Conservation (phyloP, 805 yeast species). For the Candida anglica region DNA sequence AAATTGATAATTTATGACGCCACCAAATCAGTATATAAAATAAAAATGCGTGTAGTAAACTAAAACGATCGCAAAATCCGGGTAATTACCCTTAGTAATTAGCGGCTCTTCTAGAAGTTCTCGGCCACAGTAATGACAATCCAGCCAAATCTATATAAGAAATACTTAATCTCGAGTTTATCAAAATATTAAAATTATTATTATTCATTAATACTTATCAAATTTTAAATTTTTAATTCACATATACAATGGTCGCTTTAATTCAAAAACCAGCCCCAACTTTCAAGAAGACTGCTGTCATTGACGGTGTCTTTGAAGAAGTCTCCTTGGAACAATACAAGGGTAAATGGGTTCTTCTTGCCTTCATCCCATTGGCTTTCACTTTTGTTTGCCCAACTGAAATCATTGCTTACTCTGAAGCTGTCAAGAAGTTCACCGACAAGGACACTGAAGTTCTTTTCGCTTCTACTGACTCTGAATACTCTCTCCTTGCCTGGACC, state of each 20-base stretch:
- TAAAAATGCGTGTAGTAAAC: too few species aligned
- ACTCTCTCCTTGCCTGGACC: slow-evolving; percentile 97
- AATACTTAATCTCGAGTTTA: too few species aligned
- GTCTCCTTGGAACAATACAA: slow-evolving; percentile 90
- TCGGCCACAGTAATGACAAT: too few species aligned
- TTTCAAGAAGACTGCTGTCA: slow-evolving; percentile 95
- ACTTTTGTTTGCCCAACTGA: slow-evolving; percentile 99
- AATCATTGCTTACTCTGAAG: slow-evolving; percentile 97
- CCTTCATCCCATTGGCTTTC: slow-evolving; percentile 98
- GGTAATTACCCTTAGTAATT: not conserved
- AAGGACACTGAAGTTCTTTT: slow-evolving; percentile 86
- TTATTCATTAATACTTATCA: not conserved
- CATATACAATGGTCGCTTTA: slow-evolving; percentile 67
- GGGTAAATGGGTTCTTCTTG: slow-evolving; percentile 97
- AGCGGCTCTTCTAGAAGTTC: not conserved
- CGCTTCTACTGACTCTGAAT: slow-evolving; percentile 98
- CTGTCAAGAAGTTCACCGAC: slow-evolving; percentile 82
- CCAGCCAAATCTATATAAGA: too few species aligned
- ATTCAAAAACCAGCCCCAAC: slow-evolving; percentile 96
- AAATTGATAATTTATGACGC: too few species aligned
- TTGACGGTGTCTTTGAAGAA: slow-evolving; percentile 95
- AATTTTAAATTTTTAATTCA: not conserved
- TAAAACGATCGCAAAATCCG: too few species aligned
- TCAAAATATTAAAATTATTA: not conserved
- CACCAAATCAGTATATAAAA: too few species aligned